Base-by-base conservation (phyloP, 169 alveolate genomes). In the Neospora caninum region DNA sequence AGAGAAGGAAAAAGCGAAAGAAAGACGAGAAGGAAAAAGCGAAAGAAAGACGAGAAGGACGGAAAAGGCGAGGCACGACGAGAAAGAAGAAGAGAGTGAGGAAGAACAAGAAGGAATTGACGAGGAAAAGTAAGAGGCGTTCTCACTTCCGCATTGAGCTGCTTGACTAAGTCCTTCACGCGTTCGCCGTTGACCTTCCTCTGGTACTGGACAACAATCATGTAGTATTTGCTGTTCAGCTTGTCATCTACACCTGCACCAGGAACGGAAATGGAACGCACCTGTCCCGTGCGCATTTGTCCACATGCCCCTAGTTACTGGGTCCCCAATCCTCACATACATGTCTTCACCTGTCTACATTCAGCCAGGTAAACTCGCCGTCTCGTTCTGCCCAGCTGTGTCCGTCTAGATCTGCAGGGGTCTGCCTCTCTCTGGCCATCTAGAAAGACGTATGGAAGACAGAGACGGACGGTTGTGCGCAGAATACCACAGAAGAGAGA, bases 141-240 rank as follows among this genome's bases (percentile, higher is more conserved):
- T 0, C 64, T 42, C 39, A 82, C 89, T 22, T 82, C 78, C 6
- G 80, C 93, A 45, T 89, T 91, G 34, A 69, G 39, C n/a, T 43
- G 41, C 41, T 91, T 73, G 78, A 73, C 73, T 22, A 70, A 41
- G 41, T 91, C 89, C 54, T 91, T 70, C 70, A 73, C 94, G 16
- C 94, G 34, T 43, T 70, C 94, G 16, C 93, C 93, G 83, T 89
- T 89, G 4, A 89, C 67, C 41, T 70, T 89, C 29, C 80, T 36
- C 2, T 29, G 16, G 64, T 20, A 80, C 83, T 78, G 91, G 34
- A 91, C 31, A n/a, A 49, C 80, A 22, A 91, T 80, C 84, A 78
- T 43, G 7, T 54, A 82, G 64, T 53, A 49, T 31, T 49, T 20
- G 58, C 89, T 54, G 82, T 92, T 49, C 22, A 82, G 9, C 84